These are phyloP conservation scores for Paecilomyces fulvus DNA, from an alignment of 2,329 filamentous ascomycete species.

Conservation along the genomic window DNA sequence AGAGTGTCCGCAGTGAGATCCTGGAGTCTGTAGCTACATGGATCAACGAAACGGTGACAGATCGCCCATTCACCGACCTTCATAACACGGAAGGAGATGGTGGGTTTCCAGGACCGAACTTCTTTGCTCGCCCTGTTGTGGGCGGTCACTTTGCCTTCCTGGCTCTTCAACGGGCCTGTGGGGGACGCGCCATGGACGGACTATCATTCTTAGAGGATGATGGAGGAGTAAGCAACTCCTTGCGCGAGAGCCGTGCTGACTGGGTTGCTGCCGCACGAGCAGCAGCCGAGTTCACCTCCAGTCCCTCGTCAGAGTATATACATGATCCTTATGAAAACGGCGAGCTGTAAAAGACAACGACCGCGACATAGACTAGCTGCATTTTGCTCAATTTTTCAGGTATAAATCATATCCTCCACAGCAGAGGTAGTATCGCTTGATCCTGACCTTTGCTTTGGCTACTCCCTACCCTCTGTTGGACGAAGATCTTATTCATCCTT, in stretches of 20 bases:
- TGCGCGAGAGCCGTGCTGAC: not conserved
- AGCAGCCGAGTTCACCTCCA: constrained; percentile 10
- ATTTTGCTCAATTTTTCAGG: not conserved
- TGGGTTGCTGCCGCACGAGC: constrained; percentile 15
- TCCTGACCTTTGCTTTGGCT: not conserved
- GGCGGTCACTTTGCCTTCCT: constrained; percentile 81
- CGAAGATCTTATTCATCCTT: not conserved
- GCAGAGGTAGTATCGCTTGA: not conserved
- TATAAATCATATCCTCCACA: not conserved
- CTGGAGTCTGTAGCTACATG: constrained; percentile 66
- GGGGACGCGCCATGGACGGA: constrained; percentile 54
- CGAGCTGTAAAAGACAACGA: not conserved
- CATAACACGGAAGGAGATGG: constrained; percentile 73
- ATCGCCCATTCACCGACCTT: constrained; percentile 71
- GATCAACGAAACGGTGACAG: constrained; percentile 74
- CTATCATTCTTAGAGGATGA: constrained; percentile 40
- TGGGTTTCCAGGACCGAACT: constrained; percentile 63
- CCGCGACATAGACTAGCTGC: not conserved
- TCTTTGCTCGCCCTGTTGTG: constrained; percentile 75
- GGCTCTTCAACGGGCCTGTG: constrained; percentile 71
- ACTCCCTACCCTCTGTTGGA: not conserved
- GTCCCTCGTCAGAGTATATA: not conserved
- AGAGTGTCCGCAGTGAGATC: constrained; percentile 60
- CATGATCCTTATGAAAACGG: not conserved
- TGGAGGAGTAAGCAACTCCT: constrained; percentile 7